Base-by-base conservation (phyloP, 2,329 filamentous ascomycete species). In the Colletotrichum caudatum region DNA sequence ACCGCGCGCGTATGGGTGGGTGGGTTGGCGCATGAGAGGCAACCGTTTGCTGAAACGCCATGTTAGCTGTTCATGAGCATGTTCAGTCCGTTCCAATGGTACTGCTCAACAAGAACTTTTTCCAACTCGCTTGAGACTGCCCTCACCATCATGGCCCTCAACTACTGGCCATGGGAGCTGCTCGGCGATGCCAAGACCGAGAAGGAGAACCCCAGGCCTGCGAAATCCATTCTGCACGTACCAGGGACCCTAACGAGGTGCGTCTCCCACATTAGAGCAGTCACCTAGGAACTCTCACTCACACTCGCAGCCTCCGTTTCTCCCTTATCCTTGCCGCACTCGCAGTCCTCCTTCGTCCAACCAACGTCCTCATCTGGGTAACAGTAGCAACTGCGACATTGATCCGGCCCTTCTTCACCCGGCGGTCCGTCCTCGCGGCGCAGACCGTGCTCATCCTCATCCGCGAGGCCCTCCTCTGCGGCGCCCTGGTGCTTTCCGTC, bases 81-180 rank as follows among this genome's bases (percentile, higher is more conserved):
- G 54, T 84, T 91, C 77, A 97, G 91, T 81, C 94, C 96, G 8
- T 99, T 96, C 94, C 94, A 98, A 80, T 98, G 94, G 93, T 98
- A 96, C 82, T 96, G 92, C 82, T 96, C 94, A 1, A 95, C 94
- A 0, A 89, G 96, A 58, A 97, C 96, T 0, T 92, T 99, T 78
- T 98, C 95, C 66, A 99, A 99, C 82, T 96, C 92, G 64, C 84
- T 98, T 5, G 96, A 99, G 84, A 94, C 92, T n/a, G 93, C 93
- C 0, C 83, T 99, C 75, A 98, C 95, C 5, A 86, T 93, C 71
- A 86, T 90, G 76, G 95, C 94, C 1, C 84, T 98, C 57, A 90
- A 90, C 78, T 89, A 91, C 76, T 98, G 94, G 93, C 95, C 96
- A 16, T 98, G 96, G 95, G 85, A 89, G 69, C 87, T 93, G 81